These are phyloP conservation scores for Leccinum ochraceum DNA, from an alignment of 768 basidiomycete species.

Conservation along the genomic window DNA sequence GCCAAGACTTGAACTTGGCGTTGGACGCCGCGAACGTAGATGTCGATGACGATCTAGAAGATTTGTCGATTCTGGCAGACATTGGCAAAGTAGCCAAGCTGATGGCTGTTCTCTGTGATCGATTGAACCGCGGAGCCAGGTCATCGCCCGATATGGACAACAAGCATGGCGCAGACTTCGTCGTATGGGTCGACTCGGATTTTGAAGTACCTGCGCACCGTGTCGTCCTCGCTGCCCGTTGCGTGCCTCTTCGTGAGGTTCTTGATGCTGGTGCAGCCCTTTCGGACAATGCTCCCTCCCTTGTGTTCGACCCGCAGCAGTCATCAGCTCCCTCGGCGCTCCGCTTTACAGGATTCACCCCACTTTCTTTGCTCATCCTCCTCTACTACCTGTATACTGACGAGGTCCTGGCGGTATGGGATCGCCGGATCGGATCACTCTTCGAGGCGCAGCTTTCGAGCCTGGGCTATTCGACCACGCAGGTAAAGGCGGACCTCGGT, in stretches of 20 bases:
- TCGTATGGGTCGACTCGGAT: conserved; percentile 47
- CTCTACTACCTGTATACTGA: conserved; percentile 90
- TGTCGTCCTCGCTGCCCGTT: conserved; percentile 65
- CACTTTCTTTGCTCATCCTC: conserved; percentile 71
- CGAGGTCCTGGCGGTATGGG: conserved; percentile 80
- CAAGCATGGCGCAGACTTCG: conserved; percentile 63
- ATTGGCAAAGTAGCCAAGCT: conserved; percentile 33
- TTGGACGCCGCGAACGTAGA: conserved; percentile 4
- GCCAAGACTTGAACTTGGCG: neutral
- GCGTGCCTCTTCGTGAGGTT: conserved; percentile 42
- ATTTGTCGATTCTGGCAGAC: conserved; percentile 39
- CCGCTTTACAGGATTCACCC: conserved; percentile 54
- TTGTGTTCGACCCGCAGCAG: conserved; percentile 26
- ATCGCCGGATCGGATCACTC: conserved; percentile 57
- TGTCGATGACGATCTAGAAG: conserved; percentile 41
- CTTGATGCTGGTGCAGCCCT: conserved; percentile 38
- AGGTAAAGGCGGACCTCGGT: conserved; percentile 65
- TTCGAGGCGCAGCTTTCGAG: conserved; percentile 42
- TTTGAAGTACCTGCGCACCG: conserved; percentile 62
- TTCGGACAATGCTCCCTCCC: conserved; percentile 30
- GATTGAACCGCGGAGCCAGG: neutral
- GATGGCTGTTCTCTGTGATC: conserved; percentile 12
- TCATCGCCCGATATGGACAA: conserved; percentile 14
- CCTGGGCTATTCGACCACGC: conserved; percentile 43
- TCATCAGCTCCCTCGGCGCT: conserved; percentile 7